Base-by-base conservation (phyloP, 257 asterid genomes). In the Ajuga chamaepitys region DNA sequence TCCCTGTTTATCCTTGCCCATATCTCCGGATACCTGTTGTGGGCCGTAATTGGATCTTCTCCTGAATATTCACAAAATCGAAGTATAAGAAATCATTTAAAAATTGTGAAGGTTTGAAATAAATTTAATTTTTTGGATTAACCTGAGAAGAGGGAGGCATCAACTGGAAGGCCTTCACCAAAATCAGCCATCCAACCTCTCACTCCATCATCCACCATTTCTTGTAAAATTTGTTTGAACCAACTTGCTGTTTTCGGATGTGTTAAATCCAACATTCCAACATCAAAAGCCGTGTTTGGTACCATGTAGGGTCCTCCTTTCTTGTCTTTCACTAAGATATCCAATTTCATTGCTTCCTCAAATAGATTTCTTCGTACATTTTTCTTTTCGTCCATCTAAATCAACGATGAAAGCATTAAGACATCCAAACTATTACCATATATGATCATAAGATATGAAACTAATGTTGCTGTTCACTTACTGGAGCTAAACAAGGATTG, bases 121-220 rank as follows among this genome's bases (percentile, higher is more conserved):
- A 13, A 50, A 21, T 21, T 67, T 10, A 13, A 50, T 9, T 21
- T 67, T 22, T 8, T 61, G 14, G 48, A 59, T 63, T 32, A 57
- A 90, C 96, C 95, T 67, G 98, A 92, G 70, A 84, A 84, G 71
- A 92, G 88, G 78, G 78, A 82, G 64, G 94, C 98, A 77, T 92
- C 98, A 0, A 89, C 85, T 9, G 98, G 98, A 35, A 92, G 81
- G 74, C 97, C 98, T 84, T 92, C 97, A 16, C 98, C 98, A 42
- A 92, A 92, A 84, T 92, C 98, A 25, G 98, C 98, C 98, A 92
- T 92, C 98, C 98, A 89, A 45, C 98, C 98, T 71, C 97, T 35
- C 16, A 92, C 97, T 70, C 98, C 98, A 75, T 84, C 97, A 64
- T 84, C 88, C 70, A 89, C 96, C 98, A 92, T 89, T 77, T 85